phyloP scores from a whole-genome alignment of 1,139 yeast genomes.

The Tardiomyces blankii region DNA sequence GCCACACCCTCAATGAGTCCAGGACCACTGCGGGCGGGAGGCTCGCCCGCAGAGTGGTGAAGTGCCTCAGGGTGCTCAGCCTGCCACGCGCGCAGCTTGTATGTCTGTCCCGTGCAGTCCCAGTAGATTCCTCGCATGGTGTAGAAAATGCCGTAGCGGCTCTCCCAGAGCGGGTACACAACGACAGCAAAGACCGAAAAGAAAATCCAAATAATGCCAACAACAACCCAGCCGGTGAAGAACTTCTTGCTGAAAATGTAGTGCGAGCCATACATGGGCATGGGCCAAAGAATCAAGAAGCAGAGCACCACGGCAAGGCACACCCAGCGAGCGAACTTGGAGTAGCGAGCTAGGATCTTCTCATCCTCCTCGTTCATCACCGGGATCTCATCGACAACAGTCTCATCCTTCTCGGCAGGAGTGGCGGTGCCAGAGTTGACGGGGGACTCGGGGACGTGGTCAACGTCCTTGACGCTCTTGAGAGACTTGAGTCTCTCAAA shows the following conservation, averaged over 20 bases:
- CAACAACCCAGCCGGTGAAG: constrained; percentile 77
- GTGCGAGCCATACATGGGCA: constrained; percentile 75
- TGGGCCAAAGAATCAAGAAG: constrained; percentile 66
- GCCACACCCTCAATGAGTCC: neutral
- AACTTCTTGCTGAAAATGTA: constrained; percentile 61
- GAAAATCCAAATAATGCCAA: constrained; percentile 30
- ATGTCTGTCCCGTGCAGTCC: constrained; percentile 68
- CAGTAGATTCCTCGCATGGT: constrained; percentile 70
- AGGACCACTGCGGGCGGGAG: neutral
- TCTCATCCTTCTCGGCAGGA: constrained; percentile 12
- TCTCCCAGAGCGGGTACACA: constrained; percentile 55
- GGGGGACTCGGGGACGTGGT: constrained; percentile 11
- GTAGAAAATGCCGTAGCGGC: constrained; percentile 49
- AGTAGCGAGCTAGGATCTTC: constrained; percentile 23
- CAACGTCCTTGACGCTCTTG: constrained; percentile 46
- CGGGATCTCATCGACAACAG: constrained; percentile 8
- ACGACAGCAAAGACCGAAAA: constrained; percentile 37
- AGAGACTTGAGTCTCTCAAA: constrained; percentile 51
- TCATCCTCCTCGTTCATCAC: constrained; percentile 20
- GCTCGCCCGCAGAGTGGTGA: constrained; percentile 31
- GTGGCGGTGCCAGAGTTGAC: constrained; percentile 12
- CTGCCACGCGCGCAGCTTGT: constrained; percentile 69
- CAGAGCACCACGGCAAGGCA: constrained; percentile 49
- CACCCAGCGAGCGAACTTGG: constrained; percentile 43
- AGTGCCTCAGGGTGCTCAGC: constrained; percentile 52